Evolutionary conservation across 2,329 filamentous ascomycete genomes (phyloP).

Genomic region (Xylaria polymorpha): DNA sequence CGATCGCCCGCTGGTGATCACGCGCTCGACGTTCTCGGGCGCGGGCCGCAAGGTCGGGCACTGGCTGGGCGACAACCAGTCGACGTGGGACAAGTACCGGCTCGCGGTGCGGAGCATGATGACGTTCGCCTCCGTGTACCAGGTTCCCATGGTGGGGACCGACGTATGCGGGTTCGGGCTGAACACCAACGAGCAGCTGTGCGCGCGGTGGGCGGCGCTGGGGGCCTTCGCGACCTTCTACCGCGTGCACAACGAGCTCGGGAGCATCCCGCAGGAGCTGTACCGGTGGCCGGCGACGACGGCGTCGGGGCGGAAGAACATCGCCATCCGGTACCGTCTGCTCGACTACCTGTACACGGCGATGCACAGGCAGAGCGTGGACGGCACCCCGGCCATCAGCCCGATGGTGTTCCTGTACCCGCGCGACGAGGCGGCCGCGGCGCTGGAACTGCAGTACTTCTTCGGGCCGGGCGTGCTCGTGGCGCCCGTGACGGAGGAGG

Average conservation of each 20-base stretch:
- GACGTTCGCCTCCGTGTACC: constrained; percentile 72
- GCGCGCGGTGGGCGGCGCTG: constrained; percentile 79
- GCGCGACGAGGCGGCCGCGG: constrained; percentile 55
- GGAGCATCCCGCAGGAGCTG: constrained; percentile 72
- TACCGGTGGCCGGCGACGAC: constrained; percentile 74
- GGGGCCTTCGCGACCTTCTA: constrained; percentile 82
- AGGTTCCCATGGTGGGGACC: constrained; percentile 74
- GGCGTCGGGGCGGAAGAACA: constrained; percentile 71
- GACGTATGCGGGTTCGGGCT: constrained; percentile 83
- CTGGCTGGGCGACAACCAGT: constrained; percentile 70
- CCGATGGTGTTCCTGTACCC: constrained; percentile 78
- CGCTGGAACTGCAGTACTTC: constrained; percentile 61
- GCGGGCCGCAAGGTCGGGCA: constrained; percentile 73
- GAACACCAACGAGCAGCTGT: constrained; percentile 74
- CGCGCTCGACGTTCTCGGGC: constrained; percentile 80
- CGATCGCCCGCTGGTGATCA: constrained; percentile 77
- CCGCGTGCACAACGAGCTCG: constrained; percentile 74
- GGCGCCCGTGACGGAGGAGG: constrained; percentile 58
- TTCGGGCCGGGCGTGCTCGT: constrained; percentile 59
- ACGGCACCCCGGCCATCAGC: constrained; percentile 73
- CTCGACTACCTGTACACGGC: constrained; percentile 82
- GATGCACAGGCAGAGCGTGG: constrained; percentile 68
- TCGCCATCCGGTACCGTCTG: constrained; percentile 75
- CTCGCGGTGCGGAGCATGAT: constrained; percentile 69
- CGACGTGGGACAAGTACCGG: constrained; percentile 69